A percentile compares a stretch with the other conserved stretches of the same genome.
Conservation (phyloP, 257 asterid species). For the Jacaranda mimosifolia region DNA sequence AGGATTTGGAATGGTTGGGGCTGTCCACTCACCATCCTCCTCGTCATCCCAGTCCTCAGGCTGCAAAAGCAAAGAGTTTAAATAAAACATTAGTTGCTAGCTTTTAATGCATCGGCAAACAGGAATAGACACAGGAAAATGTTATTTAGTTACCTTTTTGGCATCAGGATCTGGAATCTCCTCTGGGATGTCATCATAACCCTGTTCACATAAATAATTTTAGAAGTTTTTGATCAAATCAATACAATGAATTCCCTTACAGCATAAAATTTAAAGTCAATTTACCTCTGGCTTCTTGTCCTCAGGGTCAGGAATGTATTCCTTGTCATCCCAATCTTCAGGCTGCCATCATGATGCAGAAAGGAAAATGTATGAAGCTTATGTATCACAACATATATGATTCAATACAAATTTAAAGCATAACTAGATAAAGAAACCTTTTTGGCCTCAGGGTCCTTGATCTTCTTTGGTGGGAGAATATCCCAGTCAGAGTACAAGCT, state of each 20-base stretch:
- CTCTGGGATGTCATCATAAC: conserved; percentile 92
- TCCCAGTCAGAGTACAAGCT: conserved; percentile 96
- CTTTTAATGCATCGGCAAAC: conserved; percentile 13
- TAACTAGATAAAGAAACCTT: conserved; percentile 53
- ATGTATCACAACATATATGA: not conserved
- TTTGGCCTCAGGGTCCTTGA: conserved; percentile 95
- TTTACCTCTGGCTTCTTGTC: conserved; percentile 95
- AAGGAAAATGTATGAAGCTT: conserved; percentile 2
- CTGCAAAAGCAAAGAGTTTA: conserved; percentile 51
- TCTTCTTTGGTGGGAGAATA: conserved; percentile 84
- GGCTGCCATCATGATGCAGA: conserved; percentile 65
- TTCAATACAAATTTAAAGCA: not conserved
- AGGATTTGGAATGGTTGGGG: conserved; percentile 93
- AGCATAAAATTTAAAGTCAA: not conserved
- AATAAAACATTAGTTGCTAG: conserved; percentile 12
- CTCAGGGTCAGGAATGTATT: conserved; percentile 90
- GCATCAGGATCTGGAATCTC: conserved; percentile 94
- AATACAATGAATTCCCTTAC: not conserved
- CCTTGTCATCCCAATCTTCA: conserved; percentile 99
- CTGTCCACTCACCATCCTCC: conserved; percentile 98
- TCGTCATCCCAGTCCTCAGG: conserved; percentile 99
- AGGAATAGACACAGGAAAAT: not conserved
- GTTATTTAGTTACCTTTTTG: conserved; percentile 65
- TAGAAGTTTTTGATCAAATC: not conserved
- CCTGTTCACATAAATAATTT: conserved; percentile 50